Conservation (phyloP, 805 yeast genomes). For the Lachancea meyersii region DNA sequence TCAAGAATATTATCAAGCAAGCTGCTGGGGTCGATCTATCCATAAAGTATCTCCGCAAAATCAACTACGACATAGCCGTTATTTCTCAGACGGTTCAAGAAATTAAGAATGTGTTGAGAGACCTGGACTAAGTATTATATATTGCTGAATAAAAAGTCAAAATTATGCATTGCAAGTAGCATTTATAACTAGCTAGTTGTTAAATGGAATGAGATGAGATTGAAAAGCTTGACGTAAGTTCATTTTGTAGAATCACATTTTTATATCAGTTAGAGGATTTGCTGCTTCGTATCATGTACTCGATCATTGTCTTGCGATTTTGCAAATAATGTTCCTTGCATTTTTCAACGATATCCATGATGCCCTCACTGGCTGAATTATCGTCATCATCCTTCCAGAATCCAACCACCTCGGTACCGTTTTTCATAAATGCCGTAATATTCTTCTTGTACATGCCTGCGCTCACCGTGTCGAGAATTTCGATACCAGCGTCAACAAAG, state of each 20-base stretch:
- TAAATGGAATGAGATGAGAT: neutral
- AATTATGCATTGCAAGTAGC: neutral
- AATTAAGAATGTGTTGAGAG: constrained; percentile 25
- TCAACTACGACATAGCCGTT: constrained; percentile 27
- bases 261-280: neutral
- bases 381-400: constrained; percentile 44
- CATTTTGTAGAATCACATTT: neutral
- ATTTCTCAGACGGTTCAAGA: constrained; percentile 25
- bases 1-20: constrained; percentile 30
- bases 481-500: constrained; percentile 78
- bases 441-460: constrained; percentile 45
- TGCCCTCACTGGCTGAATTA: constrained; percentile 25
- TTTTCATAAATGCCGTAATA: constrained; percentile 48
- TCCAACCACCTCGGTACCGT: constrained; percentile 55
- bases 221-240: neutral
- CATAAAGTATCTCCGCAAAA: constrained; percentile 27
- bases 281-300: constrained; percentile 15
- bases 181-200: neutral
- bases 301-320: constrained; percentile 20
- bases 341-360: constrained; percentile 34
- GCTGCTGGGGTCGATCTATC: constrained; percentile 35
- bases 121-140: constrained; percentile 19
- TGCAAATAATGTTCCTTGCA: constrained; percentile 34
- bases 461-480: constrained; percentile 69
- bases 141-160: no score